Evolutionary conservation across 495 filamentous ascomycete species (phyloP), one percentile per base, ranked within the genome.

Genomic region (Chaetomidium leptoderma): DNA sequence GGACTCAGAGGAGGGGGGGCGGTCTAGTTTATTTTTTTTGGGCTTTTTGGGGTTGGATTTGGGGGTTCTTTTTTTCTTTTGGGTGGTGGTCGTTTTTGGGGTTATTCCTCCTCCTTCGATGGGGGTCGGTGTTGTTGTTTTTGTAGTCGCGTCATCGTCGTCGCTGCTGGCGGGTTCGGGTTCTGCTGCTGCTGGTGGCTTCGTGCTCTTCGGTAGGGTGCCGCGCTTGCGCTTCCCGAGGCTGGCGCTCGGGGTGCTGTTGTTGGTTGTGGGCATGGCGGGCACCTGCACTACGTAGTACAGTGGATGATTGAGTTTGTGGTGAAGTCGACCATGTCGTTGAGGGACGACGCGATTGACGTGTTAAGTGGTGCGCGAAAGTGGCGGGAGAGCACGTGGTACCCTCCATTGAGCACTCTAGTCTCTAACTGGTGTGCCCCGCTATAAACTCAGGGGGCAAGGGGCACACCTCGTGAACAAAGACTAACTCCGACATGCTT

Each of bases 341-440:
- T 26, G 19, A 27, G 13, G 32, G 21, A n/a, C 26, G 35, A 29
- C 40, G 43, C 30, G 33, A 13, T 19, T n/a, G 35, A 21, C 45
- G 59, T 39, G 47, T 57, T 43, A 46, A 60, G 26, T 60, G 48
- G 54, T 49, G 44, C 71, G 61, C 73, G 69, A 74, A 71, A 74
- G 46, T 65, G 60, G 59, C 69, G 60, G 71, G 73, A 55, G 47
- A 62, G 44, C 72, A 77, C 72, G 73, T 77, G 74, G 44, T 47
- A 11, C 26, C 27, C 47, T 8, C n/a, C n/a, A n/a, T n/a, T n/a
- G n/a, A n/a, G n/a, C n/a, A n/a, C n/a, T n/a, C n/a, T n/a, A n/a
- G n/a, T n/a, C n/a, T n/a, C 1, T 16, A 1, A 16, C 16, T 46
- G 16, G 11, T 14, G 10, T 48, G 24, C 45, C 24, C 45, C 45